Evolutionary conservation across 2,329 filamentous ascomycete genomes (phyloP), one percentile per base, ranked within the genome.

Genomic region (Trichoderma sp.): DNA sequence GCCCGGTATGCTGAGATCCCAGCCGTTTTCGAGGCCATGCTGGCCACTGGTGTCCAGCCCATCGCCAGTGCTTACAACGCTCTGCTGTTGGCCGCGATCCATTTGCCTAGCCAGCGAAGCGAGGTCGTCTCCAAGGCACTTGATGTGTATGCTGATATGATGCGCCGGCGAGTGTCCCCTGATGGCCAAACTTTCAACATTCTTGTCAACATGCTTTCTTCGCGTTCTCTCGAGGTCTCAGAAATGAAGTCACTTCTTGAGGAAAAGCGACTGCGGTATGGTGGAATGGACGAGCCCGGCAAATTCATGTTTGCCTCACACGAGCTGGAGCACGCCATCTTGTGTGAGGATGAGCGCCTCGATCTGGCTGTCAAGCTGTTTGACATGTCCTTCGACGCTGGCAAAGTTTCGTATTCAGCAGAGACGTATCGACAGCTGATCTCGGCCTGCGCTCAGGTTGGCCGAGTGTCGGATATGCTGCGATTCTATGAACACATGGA

Each of bases 141-240:
- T 67, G 95, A 97, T 83, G 93, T 99, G 67, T 99, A 98, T 81
- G 92, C 94, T 17, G 95, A 98, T 80, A 98, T 99, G 96, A 90
- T 97, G 76, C 90, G 92, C 75, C 92, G 95, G 74, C 92, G 91
- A 76, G 91, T 98, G 28, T 84, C 88, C 23, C 95, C 95, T 8
- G 92, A 98, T 79, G 90, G 91, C 68, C 89, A 92, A 71, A 98
- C 95, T 0, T 98, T 97, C 82, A 90, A 94, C 78, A 94, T 94
- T 39, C 85, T 99, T 20, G 92, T 99, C 70, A 90, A 92, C 71
- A 85, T 98, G 50, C 86, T 99, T 67, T 92, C 95, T 20, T 88
- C 90, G 15, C 91, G 94, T 74, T 94, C 94, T 50, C 86, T 97
- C 61, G 92, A 97, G 78, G 91, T 95, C 8, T 87, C 91, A 26